A percentile compares a stretch with the other conserved stretches of the same genome.
Conservation (phyloP, 495 filamentous ascomycete species). For the Hypoxylon crocopeplum region DNA sequence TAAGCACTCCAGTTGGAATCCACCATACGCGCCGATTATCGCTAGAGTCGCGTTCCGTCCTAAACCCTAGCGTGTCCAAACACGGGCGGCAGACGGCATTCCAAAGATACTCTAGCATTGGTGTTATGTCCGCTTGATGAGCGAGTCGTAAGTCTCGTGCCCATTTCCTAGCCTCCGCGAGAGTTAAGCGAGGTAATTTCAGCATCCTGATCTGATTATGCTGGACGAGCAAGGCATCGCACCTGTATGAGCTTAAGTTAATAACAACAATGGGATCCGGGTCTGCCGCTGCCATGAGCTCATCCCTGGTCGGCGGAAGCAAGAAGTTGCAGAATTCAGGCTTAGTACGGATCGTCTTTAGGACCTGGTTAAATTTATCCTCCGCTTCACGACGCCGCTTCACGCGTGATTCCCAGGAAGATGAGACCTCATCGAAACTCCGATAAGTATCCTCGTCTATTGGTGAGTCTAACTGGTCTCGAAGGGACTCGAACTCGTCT, state of each 20-base stretch:
- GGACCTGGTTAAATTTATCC: neutral
- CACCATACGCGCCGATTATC: conserved; percentile 1
- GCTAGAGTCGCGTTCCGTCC: neutral
- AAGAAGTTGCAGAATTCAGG: conserved; percentile 5
- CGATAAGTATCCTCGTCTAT: neutral
- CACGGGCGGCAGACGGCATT: neutral
- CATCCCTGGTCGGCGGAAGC: neutral
- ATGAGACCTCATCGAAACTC: neutral
- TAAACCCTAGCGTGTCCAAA: neutral
- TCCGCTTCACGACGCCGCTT: conserved; percentile 4
- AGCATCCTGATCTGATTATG: neutral
- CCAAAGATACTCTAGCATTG: conserved; percentile 7
- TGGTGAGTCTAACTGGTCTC: conserved; percentile 2
- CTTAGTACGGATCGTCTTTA: neutral
- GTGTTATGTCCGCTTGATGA: neutral
- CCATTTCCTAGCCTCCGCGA: neutral
- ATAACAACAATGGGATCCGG: conserved; percentile 6
- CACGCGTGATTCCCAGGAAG: neutral
- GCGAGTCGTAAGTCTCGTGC: neutral
- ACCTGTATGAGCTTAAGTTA: neutral
- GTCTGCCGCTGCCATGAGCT: conserved; percentile 8
- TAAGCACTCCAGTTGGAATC: conserved; percentile 1
- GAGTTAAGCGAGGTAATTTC: neutral
- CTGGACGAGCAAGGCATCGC: conserved; percentile 9
- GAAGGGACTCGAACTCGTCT: neutral